A percentile compares a stretch with the other conserved stretches of the same genome.
Conservation (phyloP, 441 rosid species). For the Biscutella auriculata region DNA sequence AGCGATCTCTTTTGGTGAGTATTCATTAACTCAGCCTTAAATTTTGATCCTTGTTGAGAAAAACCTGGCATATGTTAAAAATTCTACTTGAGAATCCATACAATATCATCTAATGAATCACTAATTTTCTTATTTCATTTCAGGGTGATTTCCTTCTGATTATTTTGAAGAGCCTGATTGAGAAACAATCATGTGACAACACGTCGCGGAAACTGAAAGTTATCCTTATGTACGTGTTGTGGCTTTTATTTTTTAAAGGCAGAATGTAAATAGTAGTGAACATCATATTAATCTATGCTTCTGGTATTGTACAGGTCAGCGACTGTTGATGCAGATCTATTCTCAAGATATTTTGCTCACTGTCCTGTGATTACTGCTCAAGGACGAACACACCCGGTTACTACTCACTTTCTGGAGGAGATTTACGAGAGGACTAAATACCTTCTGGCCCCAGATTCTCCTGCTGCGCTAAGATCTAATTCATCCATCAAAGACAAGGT, state of each 20-base stretch:
- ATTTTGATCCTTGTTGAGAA: background rate
- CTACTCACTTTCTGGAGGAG: slow-evolving; percentile 72
- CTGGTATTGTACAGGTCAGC: slow-evolving; percentile 61
- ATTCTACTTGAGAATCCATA: background rate
- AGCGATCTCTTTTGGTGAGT: slow-evolving; percentile 85
- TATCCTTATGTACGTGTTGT: slow-evolving; percentile 64
- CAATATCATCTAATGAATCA: background rate
- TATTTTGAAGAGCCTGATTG: slow-evolving; percentile 80
- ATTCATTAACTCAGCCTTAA: background rate
- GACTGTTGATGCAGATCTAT: slow-evolving; percentile 78
- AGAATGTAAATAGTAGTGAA: background rate
- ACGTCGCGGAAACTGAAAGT: slow-evolving; percentile 53
- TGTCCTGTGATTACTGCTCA: slow-evolving; percentile 85
- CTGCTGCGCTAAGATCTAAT: slow-evolving; percentile 54
- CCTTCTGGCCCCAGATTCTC: slow-evolving; percentile 74
- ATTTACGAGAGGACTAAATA: slow-evolving; percentile 63
- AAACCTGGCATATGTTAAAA: background rate
- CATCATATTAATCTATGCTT: slow-evolving; percentile 8
- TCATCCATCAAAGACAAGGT: slow-evolving; percentile 50
- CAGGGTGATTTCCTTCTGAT: slow-evolving; percentile 96
- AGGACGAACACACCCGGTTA: slow-evolving; percentile 87
- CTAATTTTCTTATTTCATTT: background rate
- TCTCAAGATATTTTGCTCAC: slow-evolving; percentile 73
- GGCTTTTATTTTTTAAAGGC: background rate
- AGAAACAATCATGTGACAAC: slow-evolving; percentile 53